Evolutionary conservation across 1,284 basidiomycete species (phyloP), one percentile per base, ranked within the genome.

Genomic region (Coriolopsis trogii): DNA sequence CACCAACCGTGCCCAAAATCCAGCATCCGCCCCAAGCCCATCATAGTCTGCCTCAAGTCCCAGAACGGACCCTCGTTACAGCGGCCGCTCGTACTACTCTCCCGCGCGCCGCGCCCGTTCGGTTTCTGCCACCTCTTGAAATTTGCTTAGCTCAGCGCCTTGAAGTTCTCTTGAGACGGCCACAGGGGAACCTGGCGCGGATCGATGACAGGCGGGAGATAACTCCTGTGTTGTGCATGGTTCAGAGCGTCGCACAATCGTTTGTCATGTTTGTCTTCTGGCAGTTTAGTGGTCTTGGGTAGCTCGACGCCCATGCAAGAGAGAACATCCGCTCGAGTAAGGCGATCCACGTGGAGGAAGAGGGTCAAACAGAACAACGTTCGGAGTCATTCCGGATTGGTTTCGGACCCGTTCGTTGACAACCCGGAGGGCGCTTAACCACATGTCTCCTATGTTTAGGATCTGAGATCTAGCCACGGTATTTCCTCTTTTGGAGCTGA

Each of bases 41-140:
- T 60, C 13, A 73, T 26, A 28, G 66, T 69, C 55, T 73, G 67
- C 13, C 73, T 65, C 37, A 73, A 58, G 53, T 74, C 70, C 51
- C 59, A 64, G 48, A 75, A 72, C 0, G 69, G 68, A 33, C 71
- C 66, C 30, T 64, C 60, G 49, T 63, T n/a, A 61, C 1, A 63
- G 43, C 8, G 29, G 40, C 21, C 47, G 20, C 2, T 39, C 38
- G 9, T 31, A 23, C 20, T n/a, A n/a, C 15, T 23, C 25, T 12
- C 41, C 24, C 18, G 26, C 16, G 43, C 41, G 1, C 26, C 24
- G 23, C 31, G 36, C 39, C 9, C 23, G 15, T 23, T 31, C 30
- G 39, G 51, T 36, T 38, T 26, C 23, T 20, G n/a, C 3, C 46
- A 44, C 44, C 60, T 62, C 3, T 48, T 28, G 16, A 59, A n/a